These are phyloP conservation scores for Chenopodium album DNA, from an alignment of 148 eudicot genomes.

Conservation along the genomic window DNA sequence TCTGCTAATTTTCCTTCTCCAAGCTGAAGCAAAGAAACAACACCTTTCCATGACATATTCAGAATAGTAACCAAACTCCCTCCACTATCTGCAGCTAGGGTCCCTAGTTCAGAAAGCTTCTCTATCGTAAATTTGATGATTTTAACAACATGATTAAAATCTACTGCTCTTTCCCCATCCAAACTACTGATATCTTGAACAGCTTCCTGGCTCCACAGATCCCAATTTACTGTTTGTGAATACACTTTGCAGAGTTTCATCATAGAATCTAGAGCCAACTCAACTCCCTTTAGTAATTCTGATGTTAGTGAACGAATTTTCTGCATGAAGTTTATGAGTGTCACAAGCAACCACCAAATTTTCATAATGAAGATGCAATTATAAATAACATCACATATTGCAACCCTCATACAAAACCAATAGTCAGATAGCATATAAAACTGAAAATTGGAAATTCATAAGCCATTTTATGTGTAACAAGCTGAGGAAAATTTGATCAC, in stretches of 20 bases:
- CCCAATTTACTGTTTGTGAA: conserved; percentile 56
- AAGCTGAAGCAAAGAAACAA: conserved; percentile 86
- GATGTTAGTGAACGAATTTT: conserved; percentile 51
- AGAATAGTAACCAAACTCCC: conserved; percentile 75
- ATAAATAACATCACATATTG: neutral
- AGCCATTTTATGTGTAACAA: neutral
- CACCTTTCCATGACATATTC: conserved; percentile 95
- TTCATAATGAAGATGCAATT: neutral
- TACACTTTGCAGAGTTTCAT: conserved; percentile 66
- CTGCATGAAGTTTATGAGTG: conserved; percentile 39
- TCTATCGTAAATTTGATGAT: conserved; percentile 53
- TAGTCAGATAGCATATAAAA: neutral
- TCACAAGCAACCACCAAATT: conserved; percentile 22
- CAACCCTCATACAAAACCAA: neutral
- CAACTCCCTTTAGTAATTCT: conserved; percentile 59
- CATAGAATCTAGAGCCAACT: conserved; percentile 61
- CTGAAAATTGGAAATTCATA: neutral
- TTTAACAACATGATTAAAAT: conserved; percentile 42
- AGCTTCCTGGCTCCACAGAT: conserved; percentile 30
- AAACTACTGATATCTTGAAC: conserved; percentile 30
- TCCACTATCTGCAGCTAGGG: conserved; percentile 83
- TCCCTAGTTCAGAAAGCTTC: conserved; percentile 73
- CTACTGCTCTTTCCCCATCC: conserved; percentile 34
- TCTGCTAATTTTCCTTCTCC: conserved; percentile 61
- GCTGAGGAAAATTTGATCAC: neutral